Evolutionary conservation across 1,139 yeast species (phyloP).

Genomic region (Saccharomyces hybrid): DNA sequence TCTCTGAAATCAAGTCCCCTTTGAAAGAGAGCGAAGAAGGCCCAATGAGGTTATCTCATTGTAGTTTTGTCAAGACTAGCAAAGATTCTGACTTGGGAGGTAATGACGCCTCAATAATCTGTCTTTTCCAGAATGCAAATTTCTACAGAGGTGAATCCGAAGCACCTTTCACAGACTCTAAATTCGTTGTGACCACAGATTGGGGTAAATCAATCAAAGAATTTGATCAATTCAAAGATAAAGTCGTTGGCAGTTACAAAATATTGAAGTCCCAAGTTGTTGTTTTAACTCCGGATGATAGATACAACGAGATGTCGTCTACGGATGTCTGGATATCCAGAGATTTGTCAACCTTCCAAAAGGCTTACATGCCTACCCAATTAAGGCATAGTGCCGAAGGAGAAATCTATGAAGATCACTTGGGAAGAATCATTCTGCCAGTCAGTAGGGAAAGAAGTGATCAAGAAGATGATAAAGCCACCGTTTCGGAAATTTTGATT

Average conservation of each 20-base stretch:
- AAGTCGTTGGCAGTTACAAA: constrained; percentile 8
- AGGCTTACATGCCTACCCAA: constrained; percentile 25
- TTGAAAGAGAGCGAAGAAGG: background rate
- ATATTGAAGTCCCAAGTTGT: constrained; percentile 18
- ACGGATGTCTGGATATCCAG: constrained; percentile 23
- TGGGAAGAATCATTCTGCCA: constrained; percentile 22
- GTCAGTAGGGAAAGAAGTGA: constrained; percentile 2
- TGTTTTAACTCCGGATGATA: constrained; percentile 22
- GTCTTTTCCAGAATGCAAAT: background rate
- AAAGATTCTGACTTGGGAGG: constrained; percentile 11
- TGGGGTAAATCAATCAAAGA: constrained; percentile 12
- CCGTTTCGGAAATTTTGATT: constrained; percentile 13
- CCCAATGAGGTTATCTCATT: background rate
- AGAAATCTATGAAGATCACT: constrained; percentile 10
- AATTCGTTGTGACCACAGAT: background rate
- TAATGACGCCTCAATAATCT: constrained; percentile 10
- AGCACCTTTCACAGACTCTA: background rate
- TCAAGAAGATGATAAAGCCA: constrained; percentile 1
- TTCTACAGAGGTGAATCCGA: no score
- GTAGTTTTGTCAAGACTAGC: constrained; percentile 11
- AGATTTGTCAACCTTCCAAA: constrained; percentile 18
- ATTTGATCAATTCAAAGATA: background rate
- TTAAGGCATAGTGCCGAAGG: constrained; percentile 7
- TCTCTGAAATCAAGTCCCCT: constrained; percentile 7
- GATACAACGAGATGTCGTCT: constrained; percentile 18